Evolutionary conservation across 768 basidiomycete species (phyloP).

Genomic region (Mycena haematopus): DNA sequence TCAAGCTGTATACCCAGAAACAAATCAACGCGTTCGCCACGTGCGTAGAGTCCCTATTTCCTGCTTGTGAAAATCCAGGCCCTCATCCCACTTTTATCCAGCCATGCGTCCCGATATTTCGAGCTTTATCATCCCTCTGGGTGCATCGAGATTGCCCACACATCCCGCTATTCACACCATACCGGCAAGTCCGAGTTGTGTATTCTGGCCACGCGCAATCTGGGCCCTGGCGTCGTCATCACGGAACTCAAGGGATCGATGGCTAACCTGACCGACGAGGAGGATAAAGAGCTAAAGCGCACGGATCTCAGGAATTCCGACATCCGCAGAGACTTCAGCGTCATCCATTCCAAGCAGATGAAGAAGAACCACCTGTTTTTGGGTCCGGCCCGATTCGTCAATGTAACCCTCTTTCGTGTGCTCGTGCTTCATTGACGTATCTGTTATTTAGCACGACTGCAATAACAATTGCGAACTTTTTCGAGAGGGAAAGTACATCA

Average conservation of each 20-base stretch:
- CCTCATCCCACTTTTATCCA: constrained; percentile 56
- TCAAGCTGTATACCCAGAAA: constrained; percentile 76
- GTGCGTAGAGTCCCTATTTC: constrained; percentile 58
- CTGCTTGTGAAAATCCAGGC: constrained; percentile 21
- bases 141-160: constrained; percentile 87
- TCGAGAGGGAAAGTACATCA: constrained; percentile 88
- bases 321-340: constrained; percentile 87
- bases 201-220: constrained; percentile 79
- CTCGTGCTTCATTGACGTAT: constrained; percentile 32
- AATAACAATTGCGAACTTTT: constrained; percentile 89
- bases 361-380: constrained; percentile 92
- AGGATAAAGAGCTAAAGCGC: constrained; percentile 85
- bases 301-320: constrained; percentile 78
- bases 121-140: constrained; percentile 86
- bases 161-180: constrained; percentile 83
- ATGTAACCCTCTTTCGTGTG: constrained; percentile 55
- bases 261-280: constrained; percentile 86
- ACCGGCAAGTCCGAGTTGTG: constrained; percentile 91
- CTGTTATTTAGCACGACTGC: constrained; percentile 75
- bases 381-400: constrained; percentile 91
- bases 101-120: constrained; percentile 88
- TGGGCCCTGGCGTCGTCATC: constrained; percentile 74
- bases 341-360: constrained; percentile 90
- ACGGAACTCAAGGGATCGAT: constrained; percentile 91
- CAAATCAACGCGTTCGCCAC: constrained; percentile 93